Evolutionary conservation across 495 filamentous ascomycete genomes (phyloP).

Genomic region (Usnea hakonensis): DNA sequence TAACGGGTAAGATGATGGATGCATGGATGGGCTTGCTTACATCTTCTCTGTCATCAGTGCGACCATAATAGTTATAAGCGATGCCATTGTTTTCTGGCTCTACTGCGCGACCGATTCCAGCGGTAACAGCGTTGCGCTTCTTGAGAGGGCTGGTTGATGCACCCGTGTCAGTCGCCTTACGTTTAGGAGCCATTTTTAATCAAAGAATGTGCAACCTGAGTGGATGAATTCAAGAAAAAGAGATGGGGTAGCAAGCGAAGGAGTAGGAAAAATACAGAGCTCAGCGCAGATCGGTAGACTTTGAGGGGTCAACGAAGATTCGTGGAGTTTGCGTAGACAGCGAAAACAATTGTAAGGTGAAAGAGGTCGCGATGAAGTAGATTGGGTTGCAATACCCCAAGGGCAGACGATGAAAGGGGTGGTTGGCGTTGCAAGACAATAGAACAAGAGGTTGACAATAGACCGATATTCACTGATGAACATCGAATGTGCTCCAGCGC

Average conservation of each 20-base stretch:
- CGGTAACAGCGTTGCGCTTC: constrained; percentile 31
- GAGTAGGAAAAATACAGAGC: not conserved
- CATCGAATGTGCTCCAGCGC: not conserved
- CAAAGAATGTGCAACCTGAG: not conserved
- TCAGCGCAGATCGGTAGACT: not conserved
- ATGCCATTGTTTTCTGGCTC: constrained; percentile 31
- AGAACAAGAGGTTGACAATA: constrained; percentile 8
- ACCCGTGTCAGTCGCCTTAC: constrained; percentile 8
- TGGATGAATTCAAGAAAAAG: not conserved
- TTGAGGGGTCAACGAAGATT: not conserved
- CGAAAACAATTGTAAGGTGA: not conserved
- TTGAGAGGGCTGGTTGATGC: constrained; percentile 31
- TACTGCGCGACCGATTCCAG: constrained; percentile 31
- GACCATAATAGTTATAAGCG: constrained; percentile 21
- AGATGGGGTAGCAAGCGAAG: not conserved
- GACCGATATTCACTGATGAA: not conserved
- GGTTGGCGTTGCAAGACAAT: constrained; percentile 8
- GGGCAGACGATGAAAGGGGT: not conserved
- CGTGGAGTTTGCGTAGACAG: not conserved
- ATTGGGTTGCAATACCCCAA: not conserved
- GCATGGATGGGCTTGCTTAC: constrained; percentile 30
- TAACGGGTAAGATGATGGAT: not conserved
- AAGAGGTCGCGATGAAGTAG: not conserved
- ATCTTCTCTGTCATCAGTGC: constrained; percentile 30
- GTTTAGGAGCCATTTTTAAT: constrained; percentile 1